Percentiles rank a stretch among this genome's conserved stretches.
phyloP scores from a whole-genome alignment of 306 rosid species.

The Aeschynomene evenia region DNA sequence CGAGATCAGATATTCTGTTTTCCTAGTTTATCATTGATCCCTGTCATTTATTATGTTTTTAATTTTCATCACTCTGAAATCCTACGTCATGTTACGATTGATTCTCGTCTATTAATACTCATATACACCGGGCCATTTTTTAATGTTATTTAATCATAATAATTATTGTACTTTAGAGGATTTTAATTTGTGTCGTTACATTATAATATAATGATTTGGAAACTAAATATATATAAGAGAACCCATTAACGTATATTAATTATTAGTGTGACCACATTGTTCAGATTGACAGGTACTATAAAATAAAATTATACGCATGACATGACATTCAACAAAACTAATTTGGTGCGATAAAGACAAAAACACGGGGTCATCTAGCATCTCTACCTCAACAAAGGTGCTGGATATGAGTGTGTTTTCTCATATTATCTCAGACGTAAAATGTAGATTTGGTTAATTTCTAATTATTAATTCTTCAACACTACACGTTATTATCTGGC shows the following conservation, averaged over 20 bases:
- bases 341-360: neutral
- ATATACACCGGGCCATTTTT: neutral
- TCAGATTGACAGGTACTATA: neutral
- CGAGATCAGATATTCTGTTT: neutral
- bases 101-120: neutral
- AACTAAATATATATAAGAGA: neutral
- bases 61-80: neutral
- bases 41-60: neutral
- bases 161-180: neutral
- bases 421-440: neutral
- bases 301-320: neutral
- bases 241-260: neutral
- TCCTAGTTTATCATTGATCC: neutral
- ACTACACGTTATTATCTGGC: neutral
- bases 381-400: neutral
- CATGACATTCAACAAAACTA: neutral
- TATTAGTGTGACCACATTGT: neutral
- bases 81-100: neutral
- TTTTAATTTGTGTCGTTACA: neutral
- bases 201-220: no score
- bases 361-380: neutral
- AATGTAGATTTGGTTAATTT: neutral
- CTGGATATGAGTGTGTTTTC: neutral
- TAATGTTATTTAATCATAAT: neutral
- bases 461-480: neutral